Evolutionary conservation across 441 rosid genomes (phyloP).

Genomic region (Manihot esculenta): DNA sequence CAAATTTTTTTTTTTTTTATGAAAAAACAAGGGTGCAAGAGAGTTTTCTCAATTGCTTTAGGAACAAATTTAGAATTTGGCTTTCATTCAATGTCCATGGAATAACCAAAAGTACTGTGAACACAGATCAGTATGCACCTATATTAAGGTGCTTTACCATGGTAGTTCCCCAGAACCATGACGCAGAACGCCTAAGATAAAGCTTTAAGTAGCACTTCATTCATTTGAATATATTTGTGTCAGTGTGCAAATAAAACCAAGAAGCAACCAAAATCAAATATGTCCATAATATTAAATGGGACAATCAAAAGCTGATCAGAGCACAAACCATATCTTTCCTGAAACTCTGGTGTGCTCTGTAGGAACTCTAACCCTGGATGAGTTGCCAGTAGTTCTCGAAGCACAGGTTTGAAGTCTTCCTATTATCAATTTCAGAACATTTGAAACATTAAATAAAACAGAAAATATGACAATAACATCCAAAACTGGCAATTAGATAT

Average conservation of each 20-base stretch:
- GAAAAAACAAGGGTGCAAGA: no score
- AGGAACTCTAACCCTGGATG: slow-evolving; percentile 98
- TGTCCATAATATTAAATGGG: slow-evolving; percentile 9
- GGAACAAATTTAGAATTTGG: no score
- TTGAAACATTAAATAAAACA: slow-evolving; percentile 9
- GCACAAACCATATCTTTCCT: slow-evolving; percentile 95
- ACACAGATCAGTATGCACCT: neutral
- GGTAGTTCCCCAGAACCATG: no score
- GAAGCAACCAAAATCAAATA: neutral
- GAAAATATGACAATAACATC: neutral
- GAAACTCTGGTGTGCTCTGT: slow-evolving; percentile 97
- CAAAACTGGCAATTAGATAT: neutral
- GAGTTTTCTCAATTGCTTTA: no score
- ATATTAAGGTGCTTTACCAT: neutral
- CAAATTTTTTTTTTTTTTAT: no score
- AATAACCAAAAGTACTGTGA: neutral
- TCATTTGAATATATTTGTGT: neutral
- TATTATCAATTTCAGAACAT: slow-evolving; percentile 36
- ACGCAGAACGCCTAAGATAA: neutral
- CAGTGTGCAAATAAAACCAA: no score
- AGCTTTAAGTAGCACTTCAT: neutral
- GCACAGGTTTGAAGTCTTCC: slow-evolving; percentile 94
- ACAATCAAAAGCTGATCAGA: slow-evolving; percentile 12
- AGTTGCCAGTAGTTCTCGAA: slow-evolving; percentile 85
- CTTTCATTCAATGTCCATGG: neutral